These are phyloP conservation scores for Vitis rupestris DNA, from an alignment of 164 flowering plant species.

Conservation along the genomic window DNA sequence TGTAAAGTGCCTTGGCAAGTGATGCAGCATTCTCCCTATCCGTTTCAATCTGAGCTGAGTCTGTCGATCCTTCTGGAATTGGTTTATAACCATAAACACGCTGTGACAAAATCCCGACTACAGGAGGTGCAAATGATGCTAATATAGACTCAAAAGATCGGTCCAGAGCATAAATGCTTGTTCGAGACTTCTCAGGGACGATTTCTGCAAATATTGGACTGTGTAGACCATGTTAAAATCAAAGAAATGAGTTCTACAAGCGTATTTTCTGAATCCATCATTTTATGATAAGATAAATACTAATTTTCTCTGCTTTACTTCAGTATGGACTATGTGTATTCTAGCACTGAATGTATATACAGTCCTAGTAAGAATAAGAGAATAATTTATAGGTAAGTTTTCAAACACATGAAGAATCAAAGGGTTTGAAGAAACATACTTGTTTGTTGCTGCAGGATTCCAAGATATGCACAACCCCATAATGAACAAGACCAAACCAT, in stretches of 20 bases:
- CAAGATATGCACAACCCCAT: slow-evolving; percentile 28
- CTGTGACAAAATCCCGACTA: slow-evolving; percentile 32
- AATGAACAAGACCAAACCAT: slow-evolving; percentile 24
- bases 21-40: slow-evolving; percentile 31
- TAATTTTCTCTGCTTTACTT: too few species aligned
- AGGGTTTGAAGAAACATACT: slow-evolving; percentile 12
- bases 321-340: too few species aligned
- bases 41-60: slow-evolving; percentile 13
- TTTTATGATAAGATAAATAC: too few species aligned
- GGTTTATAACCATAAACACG: slow-evolving; percentile 30
- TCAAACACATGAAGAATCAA: not conserved
- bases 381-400: not conserved
- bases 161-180: slow-evolving; percentile 31
- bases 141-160: slow-evolving; percentile 27
- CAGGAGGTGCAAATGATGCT: slow-evolving; percentile 29
- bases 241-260: too few species aligned
- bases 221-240: not conserved
- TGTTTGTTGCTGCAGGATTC: slow-evolving; percentile 36
- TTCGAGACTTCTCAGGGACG: slow-evolving; percentile 31
- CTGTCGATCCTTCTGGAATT: slow-evolving; percentile 15
- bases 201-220: slow-evolving; percentile 44
- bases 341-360: too few species aligned
- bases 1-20: slow-evolving; percentile 30
- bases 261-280: too few species aligned
- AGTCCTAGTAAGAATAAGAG: not conserved